Evolutionary conservation across 2,329 filamentous ascomycete species (phyloP), one percentile per base, ranked within the genome.

Genomic region (Cladosporium sphaerospermum): DNA sequence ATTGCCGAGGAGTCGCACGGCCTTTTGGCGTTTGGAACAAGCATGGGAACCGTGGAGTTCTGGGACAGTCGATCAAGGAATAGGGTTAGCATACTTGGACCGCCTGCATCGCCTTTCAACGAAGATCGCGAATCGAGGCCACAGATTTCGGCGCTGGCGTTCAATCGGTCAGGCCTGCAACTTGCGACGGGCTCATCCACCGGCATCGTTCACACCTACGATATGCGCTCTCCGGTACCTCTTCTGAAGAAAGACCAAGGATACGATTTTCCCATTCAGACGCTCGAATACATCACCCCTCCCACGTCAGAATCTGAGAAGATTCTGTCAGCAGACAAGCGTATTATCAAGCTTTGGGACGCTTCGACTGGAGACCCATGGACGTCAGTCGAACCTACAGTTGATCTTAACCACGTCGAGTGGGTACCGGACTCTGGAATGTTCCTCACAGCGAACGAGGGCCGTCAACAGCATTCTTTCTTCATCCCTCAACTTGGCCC

Each of bases 321-420:
- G 71, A 84, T 99, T 16, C 76, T 97, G 57, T 95, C 91, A 1
- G 84, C 90, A 7, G 95, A 99, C 71, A 96, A 95, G 73, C 83
- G 89, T 58, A 95, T 96, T 61, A 95, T 99, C 75, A 99, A 99
- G 73, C 83, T 99, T 43, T 99, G 92, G 89, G 89, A 96, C 63
- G 83, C 88, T 56, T 74, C 78, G 33, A 84, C 85, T 54, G 93
- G 93, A 53, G 83, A 84, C 18, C 88, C 92, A 3, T 99, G 93
- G 92, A 96, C 93, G 0, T 93, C 89, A 1, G 88, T 97, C 42
- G 93, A 99, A 65, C 93, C 93, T 2, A 82, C 89, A 7, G 93
- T 97, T 6, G 93, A 99, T 67, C 82, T 99, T 62, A 96, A 97
- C 70, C 86, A 89, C 57, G 90, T 99, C 6, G 90, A 89, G 47